A percentile compares a stretch with the other conserved stretches of the same genome.
Evolutionary conservation across 371 early-diverging fungal species (phyloP).

Genomic region (Paramicrosporidium saccamoebae): DNA sequence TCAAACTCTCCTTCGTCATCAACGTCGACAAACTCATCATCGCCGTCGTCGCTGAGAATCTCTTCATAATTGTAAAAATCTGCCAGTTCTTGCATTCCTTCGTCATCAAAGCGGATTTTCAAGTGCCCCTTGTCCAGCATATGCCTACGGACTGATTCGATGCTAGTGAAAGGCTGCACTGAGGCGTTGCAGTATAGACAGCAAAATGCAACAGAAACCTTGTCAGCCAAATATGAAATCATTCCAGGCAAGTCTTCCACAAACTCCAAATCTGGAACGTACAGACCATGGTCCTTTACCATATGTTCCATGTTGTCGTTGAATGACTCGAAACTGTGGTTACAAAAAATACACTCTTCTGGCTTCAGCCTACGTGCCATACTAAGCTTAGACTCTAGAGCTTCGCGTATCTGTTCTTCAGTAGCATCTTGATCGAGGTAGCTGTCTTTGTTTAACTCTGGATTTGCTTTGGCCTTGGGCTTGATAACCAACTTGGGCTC

Average conservation of each 20-base stretch:
- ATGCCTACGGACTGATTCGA: slow-evolving; percentile 71
- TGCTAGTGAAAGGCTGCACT: slow-evolving; percentile 35
- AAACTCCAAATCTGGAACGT: slow-evolving; percentile 79
- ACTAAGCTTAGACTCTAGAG: slow-evolving; percentile 34
- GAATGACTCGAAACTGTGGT: slow-evolving; percentile 18
- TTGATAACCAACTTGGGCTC: too few relatives aligned
- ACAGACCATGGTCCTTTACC: slow-evolving; percentile 55
- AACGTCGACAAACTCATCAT: slow-evolving; percentile 11
- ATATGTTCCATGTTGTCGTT: slow-evolving; percentile 66
- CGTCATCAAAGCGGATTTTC: slow-evolving; percentile 64
- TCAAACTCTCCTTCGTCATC: slow-evolving; percentile 3
- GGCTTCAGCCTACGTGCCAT: slow-evolving; percentile 17
- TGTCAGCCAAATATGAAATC: slow-evolving; percentile 63
- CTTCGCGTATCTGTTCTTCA: slow-evolving; percentile 14
- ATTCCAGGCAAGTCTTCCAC: slow-evolving; percentile 54
- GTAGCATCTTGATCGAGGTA: slow-evolving; percentile 12
- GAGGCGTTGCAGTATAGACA: slow-evolving; percentile 80
- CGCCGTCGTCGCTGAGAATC: slow-evolving; percentile 20
- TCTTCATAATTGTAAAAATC: slow-evolving; percentile 73
- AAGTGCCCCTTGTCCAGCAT: slow-evolving; percentile 82
- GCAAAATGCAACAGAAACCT: slow-evolving; percentile 58
- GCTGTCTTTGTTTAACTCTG: slow-evolving; percentile 2
- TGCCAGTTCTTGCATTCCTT: slow-evolving; percentile 52
- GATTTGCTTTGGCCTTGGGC: slow-evolving; percentile 7
- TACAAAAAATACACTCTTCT: slow-evolving; percentile 52